Conservation (phyloP, 2,329 filamentous ascomycete genomes). For the Penicillium verrucosum region DNA sequence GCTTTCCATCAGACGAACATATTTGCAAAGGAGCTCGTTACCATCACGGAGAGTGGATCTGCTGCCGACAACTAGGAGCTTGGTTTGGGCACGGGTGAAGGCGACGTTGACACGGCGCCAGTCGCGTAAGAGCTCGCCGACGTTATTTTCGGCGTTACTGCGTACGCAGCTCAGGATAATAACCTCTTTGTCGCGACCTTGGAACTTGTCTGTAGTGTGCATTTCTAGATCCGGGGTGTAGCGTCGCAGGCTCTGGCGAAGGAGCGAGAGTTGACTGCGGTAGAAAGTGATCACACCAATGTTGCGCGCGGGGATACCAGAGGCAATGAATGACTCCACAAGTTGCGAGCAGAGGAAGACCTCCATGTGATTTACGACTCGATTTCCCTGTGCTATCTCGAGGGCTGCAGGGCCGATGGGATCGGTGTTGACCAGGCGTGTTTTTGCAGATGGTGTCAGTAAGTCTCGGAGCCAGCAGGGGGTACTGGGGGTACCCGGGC, state of each 20-base stretch:
- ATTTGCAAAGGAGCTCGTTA: constrained; percentile 72
- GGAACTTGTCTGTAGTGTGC: constrained; percentile 95
- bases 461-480: constrained; percentile 75
- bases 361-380: constrained; percentile 86
- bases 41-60: constrained; percentile 65
- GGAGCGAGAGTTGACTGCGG: constrained; percentile 79
- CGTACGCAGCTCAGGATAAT: constrained; percentile 84
- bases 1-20: constrained; percentile 73
- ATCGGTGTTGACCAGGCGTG: constrained; percentile 89
- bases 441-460: constrained; percentile 67
- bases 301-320: constrained; percentile 69
- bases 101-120: constrained; percentile 95
- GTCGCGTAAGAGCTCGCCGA: constrained; percentile 89
- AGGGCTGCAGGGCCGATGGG: constrained; percentile 60
- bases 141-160: constrained; percentile 73
- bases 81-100: constrained; percentile 87
- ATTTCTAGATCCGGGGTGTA: constrained; percentile 70
- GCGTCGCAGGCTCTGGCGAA: constrained; percentile 68
- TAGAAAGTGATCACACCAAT: constrained; percentile 98
- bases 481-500: constrained; percentile 49
- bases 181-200: constrained; percentile 92
- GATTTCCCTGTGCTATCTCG: constrained; percentile 69
- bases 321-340: constrained; percentile 71
- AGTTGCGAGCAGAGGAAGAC: constrained; percentile 73
- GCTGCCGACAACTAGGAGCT: constrained; percentile 84